Percentiles rank a stretch among this genome's conserved stretches.
Evolutionary conservation across 345 rosid species (phyloP).

Genomic region (Chamaenerion angustifolium): DNA sequence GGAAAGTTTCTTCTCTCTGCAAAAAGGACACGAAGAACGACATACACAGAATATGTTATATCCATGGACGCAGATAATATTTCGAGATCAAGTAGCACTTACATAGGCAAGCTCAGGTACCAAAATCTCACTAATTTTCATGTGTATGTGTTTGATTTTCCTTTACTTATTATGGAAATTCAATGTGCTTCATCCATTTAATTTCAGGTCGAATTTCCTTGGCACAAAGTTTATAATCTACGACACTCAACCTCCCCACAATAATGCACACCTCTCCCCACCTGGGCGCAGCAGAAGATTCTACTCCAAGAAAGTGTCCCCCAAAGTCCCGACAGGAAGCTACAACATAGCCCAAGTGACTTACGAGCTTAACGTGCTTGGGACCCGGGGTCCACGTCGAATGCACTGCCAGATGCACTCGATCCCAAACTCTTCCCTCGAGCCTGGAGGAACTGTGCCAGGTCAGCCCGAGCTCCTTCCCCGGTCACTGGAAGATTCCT

Average conservation of each 20-base stretch:
- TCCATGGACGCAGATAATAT: conserved; percentile 40
- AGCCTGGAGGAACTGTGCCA: conserved; percentile 33
- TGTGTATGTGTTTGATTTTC: too few relatives aligned
- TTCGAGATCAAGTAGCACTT: conserved; percentile 35
- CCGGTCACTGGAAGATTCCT: conserved; percentile 33
- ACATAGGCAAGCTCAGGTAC: conserved; percentile 38
- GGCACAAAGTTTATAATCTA: conserved; percentile 36
- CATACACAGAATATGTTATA: conserved; percentile 36
- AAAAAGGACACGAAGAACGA: conserved; percentile 34
- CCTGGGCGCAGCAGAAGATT: conserved; percentile 35
- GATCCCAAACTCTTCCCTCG: conserved; percentile 24
- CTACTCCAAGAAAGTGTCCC: conserved; percentile 36
- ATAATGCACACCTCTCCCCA: conserved; percentile 23
- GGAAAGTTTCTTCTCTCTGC: conserved; percentile 36
- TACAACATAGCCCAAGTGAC: conserved; percentile 33
- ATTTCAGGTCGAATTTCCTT: conserved; percentile 35
- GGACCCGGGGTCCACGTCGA: conserved; percentile 40
- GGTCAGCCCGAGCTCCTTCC: conserved; percentile 30
- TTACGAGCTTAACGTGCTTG: conserved; percentile 36
- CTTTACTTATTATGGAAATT: too few relatives aligned
- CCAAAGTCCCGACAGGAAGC: conserved; percentile 38
- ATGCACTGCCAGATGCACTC: conserved; percentile 42
- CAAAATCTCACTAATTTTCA: neutral
- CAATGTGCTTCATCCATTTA: neutral
- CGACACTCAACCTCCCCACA: conserved; percentile 35